Base-by-base conservation (phyloP, 257 asterid species). In the Ophiorrhiza pumila region DNA sequence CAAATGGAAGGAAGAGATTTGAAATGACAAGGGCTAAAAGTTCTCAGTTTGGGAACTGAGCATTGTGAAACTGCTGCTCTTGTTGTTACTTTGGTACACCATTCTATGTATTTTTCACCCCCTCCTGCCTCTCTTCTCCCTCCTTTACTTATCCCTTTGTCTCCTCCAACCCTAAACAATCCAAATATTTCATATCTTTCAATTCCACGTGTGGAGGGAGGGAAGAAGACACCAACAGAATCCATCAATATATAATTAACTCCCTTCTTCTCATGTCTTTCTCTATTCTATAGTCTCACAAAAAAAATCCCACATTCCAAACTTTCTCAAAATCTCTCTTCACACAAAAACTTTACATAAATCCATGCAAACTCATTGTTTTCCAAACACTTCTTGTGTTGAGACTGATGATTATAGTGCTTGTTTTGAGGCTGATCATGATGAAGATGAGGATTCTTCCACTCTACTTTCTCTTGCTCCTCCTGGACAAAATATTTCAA, bases 381-480 rank as follows among this genome's bases (percentile, higher is more conserved):
- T 80, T n/a, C 69, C 90, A 43, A 64, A 78, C 83, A 49, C 85
- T 52, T 81, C 90, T 32, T 76, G 87, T 29, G 60, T 72, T 61
- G 81, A 76, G 23, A 77, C 86, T 25, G 56, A 72, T 73, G 78
- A 76, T n/a, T n/a, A n/a, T 17, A 77, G 41, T 78, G 79, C 58
- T 57, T 79, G 49, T 74, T 70, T 83, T 41, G 86, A 78, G 55
- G 76, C 58, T 39, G 80, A 82, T 41, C 84, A 80, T 56, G 86
- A 86, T 60, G 84, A 80, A 43, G 85, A 86, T 29, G 81, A 85
- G 64, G 88, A 80, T 35, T 85, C 78, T 66, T 85, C 85, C 25
- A 91, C 96, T 61, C 65, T 86, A 47, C 96, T 91, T 31, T 86
- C 89, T 50, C 97, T 91, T 25, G 90, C 90, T 60, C 97, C 96